Conservation (phyloP, 2,329 filamentous ascomycete species). For the Aspergillus sp. region DNA sequence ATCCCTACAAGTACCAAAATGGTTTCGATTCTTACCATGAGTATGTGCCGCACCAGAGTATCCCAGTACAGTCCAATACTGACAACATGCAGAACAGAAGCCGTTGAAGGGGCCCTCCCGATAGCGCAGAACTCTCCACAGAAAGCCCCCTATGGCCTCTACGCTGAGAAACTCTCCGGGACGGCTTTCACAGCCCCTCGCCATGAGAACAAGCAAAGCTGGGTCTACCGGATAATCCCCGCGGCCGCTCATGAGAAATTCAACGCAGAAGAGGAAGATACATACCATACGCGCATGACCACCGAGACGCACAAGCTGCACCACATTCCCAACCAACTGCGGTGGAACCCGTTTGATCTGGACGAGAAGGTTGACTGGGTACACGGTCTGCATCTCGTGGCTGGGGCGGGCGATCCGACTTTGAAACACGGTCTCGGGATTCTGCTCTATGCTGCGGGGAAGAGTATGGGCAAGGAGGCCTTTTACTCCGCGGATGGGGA, state of each 20-base stretch:
- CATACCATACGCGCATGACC: constrained; percentile 39
- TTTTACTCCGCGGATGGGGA: constrained; percentile 83
- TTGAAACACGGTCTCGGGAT: constrained; percentile 73
- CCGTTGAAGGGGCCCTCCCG: constrained; percentile 64
- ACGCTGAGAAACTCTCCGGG: constrained; percentile 70
- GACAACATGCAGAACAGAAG: constrained; percentile 55
- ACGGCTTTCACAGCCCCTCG: constrained; percentile 64
- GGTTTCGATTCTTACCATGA: constrained; percentile 72
- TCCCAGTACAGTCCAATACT: no score
- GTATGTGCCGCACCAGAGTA: constrained; percentile 40
- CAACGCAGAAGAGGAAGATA: constrained; percentile 34
- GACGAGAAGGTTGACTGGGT: constrained; percentile 62
- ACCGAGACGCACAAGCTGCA: constrained; percentile 49
- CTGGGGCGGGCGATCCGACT: constrained; percentile 69
- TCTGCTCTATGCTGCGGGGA: constrained; percentile 69
- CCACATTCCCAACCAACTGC: constrained; percentile 71
- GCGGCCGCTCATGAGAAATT: constrained; percentile 53
- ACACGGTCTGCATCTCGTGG: constrained; percentile 61
- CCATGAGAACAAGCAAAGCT: constrained; percentile 61
- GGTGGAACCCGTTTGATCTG: constrained; percentile 71
- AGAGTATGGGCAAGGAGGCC: constrained; percentile 67
- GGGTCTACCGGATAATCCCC: constrained; percentile 63
- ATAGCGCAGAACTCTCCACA: constrained; percentile 74
- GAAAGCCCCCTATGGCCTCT: constrained; percentile 68
- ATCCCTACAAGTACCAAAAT: constrained; percentile 69